These are phyloP conservation scores for Magnaporthales sp. DNA, from an alignment of 2,329 filamentous ascomycete genomes.

Conservation along the genomic window DNA sequence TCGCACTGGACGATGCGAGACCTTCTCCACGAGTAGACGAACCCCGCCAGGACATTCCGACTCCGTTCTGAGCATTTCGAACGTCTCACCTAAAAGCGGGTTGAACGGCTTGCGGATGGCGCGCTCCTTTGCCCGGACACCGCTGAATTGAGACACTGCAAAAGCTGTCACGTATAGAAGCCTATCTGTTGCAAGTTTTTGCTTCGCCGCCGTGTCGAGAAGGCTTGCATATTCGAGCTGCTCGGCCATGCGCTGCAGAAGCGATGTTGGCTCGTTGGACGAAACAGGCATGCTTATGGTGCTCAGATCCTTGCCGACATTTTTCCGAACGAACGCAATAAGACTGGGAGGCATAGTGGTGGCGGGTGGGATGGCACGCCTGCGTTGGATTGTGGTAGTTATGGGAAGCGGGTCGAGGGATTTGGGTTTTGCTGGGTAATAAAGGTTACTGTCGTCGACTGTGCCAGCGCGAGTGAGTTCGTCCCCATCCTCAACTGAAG, in stretches of 20 bases:
- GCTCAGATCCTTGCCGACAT: constrained; percentile 94
- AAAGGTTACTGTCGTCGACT: constrained; percentile 32
- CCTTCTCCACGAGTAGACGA: constrained; percentile 90
- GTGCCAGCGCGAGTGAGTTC: constrained; percentile 28
- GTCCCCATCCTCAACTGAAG: constrained; percentile 51
- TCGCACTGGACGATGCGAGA: constrained; percentile 84
- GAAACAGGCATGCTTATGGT: constrained; percentile 97
- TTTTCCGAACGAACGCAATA: constrained; percentile 91
- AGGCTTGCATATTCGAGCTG: constrained; percentile 85
- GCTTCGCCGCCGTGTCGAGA: constrained; percentile 64
- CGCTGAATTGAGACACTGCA: constrained; percentile 79
- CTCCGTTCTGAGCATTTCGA: constrained; percentile 81
- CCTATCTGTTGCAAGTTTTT: constrained; percentile 55
- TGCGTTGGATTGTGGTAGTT: constrained; percentile 52
- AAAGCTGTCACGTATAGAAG: constrained; percentile 84
- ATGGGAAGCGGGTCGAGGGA: constrained; percentile 71
- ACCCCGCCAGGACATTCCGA: constrained; percentile 69
- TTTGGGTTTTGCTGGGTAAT: constrained; percentile 72
- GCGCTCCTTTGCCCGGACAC: constrained; percentile 75
- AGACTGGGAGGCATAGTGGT: constrained; percentile 79
- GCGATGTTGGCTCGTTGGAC: constrained; percentile 83
- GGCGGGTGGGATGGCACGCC: constrained; percentile 62
- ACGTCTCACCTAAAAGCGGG: constrained; percentile 92
- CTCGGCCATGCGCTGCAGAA: constrained; percentile 83
- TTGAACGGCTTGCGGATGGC: constrained; percentile 96